These are phyloP conservation scores for Diaporthe longicolla DNA, from an alignment of 2,329 filamentous ascomycete species.

Conservation along the genomic window DNA sequence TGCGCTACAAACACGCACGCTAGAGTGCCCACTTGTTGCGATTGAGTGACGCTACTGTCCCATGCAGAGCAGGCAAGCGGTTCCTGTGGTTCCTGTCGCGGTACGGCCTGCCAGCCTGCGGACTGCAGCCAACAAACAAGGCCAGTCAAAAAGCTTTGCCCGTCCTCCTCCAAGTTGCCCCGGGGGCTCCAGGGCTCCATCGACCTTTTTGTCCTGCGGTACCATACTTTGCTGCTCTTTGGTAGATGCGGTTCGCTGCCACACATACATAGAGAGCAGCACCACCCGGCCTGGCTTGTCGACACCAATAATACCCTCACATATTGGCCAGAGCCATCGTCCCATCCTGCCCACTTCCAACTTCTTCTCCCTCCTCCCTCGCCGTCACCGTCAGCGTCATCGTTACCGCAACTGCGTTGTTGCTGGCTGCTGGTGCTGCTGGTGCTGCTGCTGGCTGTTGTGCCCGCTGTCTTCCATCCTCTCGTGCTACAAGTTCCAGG, in stretches of 20 bases:
- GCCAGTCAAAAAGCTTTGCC: slow-evolving; percentile 35
- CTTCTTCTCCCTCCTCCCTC: background rate
- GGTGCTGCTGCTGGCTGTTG: background rate
- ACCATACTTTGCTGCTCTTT: slow-evolving; percentile 17
- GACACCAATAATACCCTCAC: slow-evolving; percentile 39
- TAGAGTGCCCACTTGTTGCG: slow-evolving; percentile 36
- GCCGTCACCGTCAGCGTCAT: slow-evolving; percentile 14
- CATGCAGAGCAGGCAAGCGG: slow-evolving; percentile 31
- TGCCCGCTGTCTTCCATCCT: background rate
- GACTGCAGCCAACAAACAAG: slow-evolving; percentile 24
- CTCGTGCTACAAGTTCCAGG: slow-evolving; percentile 21
- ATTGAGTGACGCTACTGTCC: slow-evolving; percentile 34
- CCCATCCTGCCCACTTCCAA: slow-evolving; percentile 27
- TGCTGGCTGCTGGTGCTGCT: background rate
- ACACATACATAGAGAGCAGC: background rate
- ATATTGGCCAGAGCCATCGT: slow-evolving; percentile 41
- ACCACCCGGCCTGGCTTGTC: slow-evolving; percentile 28
- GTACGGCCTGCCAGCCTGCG: slow-evolving; percentile 21
- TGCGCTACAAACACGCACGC: slow-evolving; percentile 29
- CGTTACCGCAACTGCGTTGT: slow-evolving; percentile 16
- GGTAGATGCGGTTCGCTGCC: slow-evolving; percentile 18
- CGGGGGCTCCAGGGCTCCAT: slow-evolving; percentile 23
- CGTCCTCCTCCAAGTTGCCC: slow-evolving; percentile 5
- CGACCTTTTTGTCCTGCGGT: slow-evolving; percentile 29
- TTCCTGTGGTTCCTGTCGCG: slow-evolving; percentile 32